Conservation (phyloP, 23 red algal species). For the Chondrus crispus region DNA sequence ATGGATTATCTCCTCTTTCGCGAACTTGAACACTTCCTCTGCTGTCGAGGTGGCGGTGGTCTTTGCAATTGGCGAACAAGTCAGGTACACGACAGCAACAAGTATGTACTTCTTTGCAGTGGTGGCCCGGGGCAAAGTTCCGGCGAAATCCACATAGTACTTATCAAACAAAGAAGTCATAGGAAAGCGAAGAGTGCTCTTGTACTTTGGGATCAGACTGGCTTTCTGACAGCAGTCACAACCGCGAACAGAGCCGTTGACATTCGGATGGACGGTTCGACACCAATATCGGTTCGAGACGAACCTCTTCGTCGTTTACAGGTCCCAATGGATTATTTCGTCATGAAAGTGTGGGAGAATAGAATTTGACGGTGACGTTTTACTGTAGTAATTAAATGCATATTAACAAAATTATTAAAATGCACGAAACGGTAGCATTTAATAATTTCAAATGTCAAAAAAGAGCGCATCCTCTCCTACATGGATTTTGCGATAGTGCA, state of each 20-base stretch:
- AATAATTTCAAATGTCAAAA: too few relatives aligned
- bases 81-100: neutral
- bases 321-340: neutral
- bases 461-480: too few relatives aligned
- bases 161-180: neutral
- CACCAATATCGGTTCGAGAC: neutral
- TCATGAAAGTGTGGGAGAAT: neutral
- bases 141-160: neutral
- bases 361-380: too few relatives aligned
- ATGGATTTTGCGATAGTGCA: too few relatives aligned
- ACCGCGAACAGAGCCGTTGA: too few relatives aligned
- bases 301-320: neutral
- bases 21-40: neutral
- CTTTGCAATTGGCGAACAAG: neutral
- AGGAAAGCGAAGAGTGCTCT: too few relatives aligned
- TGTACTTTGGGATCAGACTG: too few relatives aligned
- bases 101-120: neutral
- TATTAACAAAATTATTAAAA: too few relatives aligned
- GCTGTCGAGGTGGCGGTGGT: neutral
- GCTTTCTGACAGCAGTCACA: too few relatives aligned
- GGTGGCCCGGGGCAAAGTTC: neutral
- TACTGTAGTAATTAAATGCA: too few relatives aligned
- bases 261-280: too few relatives aligned
- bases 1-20: neutral
- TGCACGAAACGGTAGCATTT: too few relatives aligned